A percentile compares a stretch with the other conserved stretches of the same genome.
Evolutionary conservation across 768 basidiomycete genomes (phyloP).

Genomic region (Fibroporia radiculosa): DNA sequence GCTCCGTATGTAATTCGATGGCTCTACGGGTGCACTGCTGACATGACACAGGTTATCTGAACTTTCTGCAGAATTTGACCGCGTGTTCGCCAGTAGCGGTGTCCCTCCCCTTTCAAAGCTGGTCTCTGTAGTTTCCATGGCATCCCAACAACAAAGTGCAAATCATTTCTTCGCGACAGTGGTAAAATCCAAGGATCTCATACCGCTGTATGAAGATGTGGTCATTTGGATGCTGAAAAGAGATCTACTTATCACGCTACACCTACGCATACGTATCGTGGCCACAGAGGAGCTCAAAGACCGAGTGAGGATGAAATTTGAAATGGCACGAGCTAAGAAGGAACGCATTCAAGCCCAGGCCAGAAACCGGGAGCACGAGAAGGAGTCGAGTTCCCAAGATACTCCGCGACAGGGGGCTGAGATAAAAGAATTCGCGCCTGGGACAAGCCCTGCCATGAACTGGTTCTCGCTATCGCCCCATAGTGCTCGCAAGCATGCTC

Average conservation of each 20-base stretch:
- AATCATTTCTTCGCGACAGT: constrained; percentile 80
- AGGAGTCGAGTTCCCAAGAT: constrained; percentile 1
- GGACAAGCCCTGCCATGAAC: constrained; percentile 18
- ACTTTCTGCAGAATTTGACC: constrained; percentile 53
- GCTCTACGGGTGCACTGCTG: background rate
- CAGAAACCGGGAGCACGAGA: constrained; percentile 2
- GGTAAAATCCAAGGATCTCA: constrained; percentile 56
- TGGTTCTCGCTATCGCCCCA: constrained; percentile 54
- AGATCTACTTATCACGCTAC: constrained; percentile 78
- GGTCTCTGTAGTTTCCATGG: constrained; percentile 66
- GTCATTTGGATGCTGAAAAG: constrained; percentile 88
- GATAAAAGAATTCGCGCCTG: constrained; percentile 12
- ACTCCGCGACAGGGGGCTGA: constrained; percentile 7
- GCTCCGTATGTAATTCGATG: constrained; percentile 38
- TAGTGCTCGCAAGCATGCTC: constrained; percentile 37
- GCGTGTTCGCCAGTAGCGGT: constrained; percentile 46
- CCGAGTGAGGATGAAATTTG: constrained; percentile 39
- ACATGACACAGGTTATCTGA: constrained; percentile 35
- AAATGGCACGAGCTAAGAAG: constrained; percentile 26
- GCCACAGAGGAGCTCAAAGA: constrained; percentile 72
- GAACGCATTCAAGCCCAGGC: constrained; percentile 17
- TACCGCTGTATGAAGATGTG: constrained; percentile 71
- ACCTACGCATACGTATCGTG: constrained; percentile 78
- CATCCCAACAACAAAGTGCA: constrained; percentile 52
- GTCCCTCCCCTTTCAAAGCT: constrained; percentile 70